Evolutionary conservation across 768 basidiomycete genomes (phyloP), one percentile per base, ranked within the genome.

Genomic region (Trametes cingulata): DNA sequence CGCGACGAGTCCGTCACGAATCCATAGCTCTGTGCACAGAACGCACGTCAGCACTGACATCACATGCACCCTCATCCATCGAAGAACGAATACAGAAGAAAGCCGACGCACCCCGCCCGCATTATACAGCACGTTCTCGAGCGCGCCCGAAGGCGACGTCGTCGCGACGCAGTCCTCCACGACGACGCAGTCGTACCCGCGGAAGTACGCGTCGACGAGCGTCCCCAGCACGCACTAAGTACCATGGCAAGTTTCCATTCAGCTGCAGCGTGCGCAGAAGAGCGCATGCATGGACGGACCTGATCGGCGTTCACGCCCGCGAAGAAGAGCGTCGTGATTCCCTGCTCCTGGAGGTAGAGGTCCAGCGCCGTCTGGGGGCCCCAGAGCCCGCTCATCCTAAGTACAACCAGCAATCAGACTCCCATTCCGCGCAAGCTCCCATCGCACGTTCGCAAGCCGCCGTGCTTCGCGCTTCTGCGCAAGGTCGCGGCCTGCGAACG

Each of bases 281-380:
- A 17, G 17, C 53, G 49, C 8, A 35, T 36, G 35, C 7, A n/a
- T 7, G 56, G 24, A 49, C 48, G 14, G 14, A 85, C 87, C 80
- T 87, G 85, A 65, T 87, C 85, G 6, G 86, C 76, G 66, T 87
- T 88, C 17, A 88, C 87, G 29, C 86, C 86, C 29, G 82, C 80
- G 55, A 88, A 82, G 61, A 88, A 72, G 33, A 87, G 72, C 1
- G 84, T 86, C 10, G 76, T 83, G 58, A 87, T 80, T 39, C 86
- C 85, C 45, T 84, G 80, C 66, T 86, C 84, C 58, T 82, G 75
- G 41, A 88, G 78, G 68, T 83, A 87, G 37, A 87, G 70, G 66
- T 86, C 85, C 53, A 88, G 72, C 13, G 81, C 77, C n/a, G 79
- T 79, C 65, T 87, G 85, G 50, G 80, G 80, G 13, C 85, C 85